A percentile compares a stretch with the other conserved stretches of the same genome.
Conservation (phyloP, 1,139 yeast species). For the Suzukiozyma palmioleophila region DNA sequence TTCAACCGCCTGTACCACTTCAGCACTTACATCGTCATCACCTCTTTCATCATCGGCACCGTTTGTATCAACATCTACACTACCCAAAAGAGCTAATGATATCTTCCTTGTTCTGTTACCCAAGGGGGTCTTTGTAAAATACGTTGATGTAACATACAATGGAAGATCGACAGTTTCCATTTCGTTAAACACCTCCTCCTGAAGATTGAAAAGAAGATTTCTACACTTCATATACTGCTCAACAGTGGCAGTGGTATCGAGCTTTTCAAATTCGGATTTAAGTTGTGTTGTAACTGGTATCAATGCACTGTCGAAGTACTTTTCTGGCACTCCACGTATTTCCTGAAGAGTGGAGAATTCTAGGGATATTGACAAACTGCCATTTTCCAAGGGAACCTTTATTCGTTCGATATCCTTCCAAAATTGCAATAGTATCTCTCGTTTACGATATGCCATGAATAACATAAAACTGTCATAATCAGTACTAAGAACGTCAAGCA, state of each 20-base stretch:
- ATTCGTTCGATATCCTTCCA: slow-evolving; percentile 67
- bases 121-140: slow-evolving; percentile 8
- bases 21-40: slow-evolving; percentile 26
- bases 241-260: slow-evolving; percentile 8
- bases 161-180: slow-evolving; percentile 50
- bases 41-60: neutral
- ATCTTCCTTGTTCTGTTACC: slow-evolving; percentile 1
- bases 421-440: slow-evolving; percentile 47
- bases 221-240: slow-evolving; percentile 45
- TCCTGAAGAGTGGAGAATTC: slow-evolving; percentile 46
- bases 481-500: neutral
- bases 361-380: slow-evolving; percentile 23
- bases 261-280: slow-evolving; percentile 12
- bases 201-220: slow-evolving; percentile 52
- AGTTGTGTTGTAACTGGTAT: slow-evolving; percentile 21
- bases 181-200: slow-evolving; percentile 43
- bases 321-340: slow-evolving; percentile 41
- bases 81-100: slow-evolving; percentile 19
- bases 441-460: slow-evolving; percentile 48
- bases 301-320: slow-evolving; percentile 31
- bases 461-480: slow-evolving; percentile 45
- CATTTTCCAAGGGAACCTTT: slow-evolving; percentile 67
- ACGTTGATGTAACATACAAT: slow-evolving; percentile 45
- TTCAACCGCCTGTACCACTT: slow-evolving; percentile 62
- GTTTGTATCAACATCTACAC: neutral